A percentile compares a stretch with the other conserved stretches of the same genome.
phyloP scores from a whole-genome alignment of 2,329 filamentous ascomycete genomes.

The Byssoonygena ceratinophila region DNA sequence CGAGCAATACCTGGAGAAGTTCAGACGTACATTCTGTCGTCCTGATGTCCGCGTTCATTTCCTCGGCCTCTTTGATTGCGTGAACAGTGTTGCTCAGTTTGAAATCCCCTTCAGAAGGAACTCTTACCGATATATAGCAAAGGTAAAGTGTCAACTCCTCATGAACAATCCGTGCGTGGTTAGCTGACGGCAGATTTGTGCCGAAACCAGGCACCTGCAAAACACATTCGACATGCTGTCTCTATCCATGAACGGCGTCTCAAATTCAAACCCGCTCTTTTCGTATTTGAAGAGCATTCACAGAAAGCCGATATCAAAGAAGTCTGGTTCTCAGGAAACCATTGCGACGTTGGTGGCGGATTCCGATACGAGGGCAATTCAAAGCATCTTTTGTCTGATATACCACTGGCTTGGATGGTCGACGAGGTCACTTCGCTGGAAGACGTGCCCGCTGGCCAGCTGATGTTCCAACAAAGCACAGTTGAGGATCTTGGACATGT shows the following conservation, averaged over 20 bases:
- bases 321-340: slow-evolving; percentile 48
- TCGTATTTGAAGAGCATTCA: slow-evolving; percentile 24
- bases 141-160: slow-evolving; percentile 22
- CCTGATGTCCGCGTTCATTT: slow-evolving; percentile 41
- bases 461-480: slow-evolving; percentile 18
- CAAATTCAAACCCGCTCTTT: slow-evolving; percentile 46
- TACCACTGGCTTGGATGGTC: slow-evolving; percentile 46
- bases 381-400: slow-evolving; percentile 37
- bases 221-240: slow-evolving; percentile 44
- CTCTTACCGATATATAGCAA: slow-evolving; percentile 27
- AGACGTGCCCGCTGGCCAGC: slow-evolving; percentile 19
- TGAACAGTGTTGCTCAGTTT: slow-evolving; percentile 39
- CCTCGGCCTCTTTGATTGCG: slow-evolving; percentile 48
- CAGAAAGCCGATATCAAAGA: slow-evolving; percentile 38
- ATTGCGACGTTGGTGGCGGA: slow-evolving; percentile 46
- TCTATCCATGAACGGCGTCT: slow-evolving; percentile 45
- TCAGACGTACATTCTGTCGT: slow-evolving; percentile 42
- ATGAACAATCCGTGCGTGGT: too few species aligned
- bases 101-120: slow-evolving; percentile 32
- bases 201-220: slow-evolving; percentile 30
- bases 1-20: slow-evolving; percentile 31
- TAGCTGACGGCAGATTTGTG: too few species aligned
- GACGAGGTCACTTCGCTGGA: slow-evolving; percentile 32
- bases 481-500: slow-evolving; percentile 16
- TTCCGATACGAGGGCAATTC: slow-evolving; percentile 33